Base-by-base conservation (phyloP, 306 rosid genomes). In the Boehmeria nivea region DNA sequence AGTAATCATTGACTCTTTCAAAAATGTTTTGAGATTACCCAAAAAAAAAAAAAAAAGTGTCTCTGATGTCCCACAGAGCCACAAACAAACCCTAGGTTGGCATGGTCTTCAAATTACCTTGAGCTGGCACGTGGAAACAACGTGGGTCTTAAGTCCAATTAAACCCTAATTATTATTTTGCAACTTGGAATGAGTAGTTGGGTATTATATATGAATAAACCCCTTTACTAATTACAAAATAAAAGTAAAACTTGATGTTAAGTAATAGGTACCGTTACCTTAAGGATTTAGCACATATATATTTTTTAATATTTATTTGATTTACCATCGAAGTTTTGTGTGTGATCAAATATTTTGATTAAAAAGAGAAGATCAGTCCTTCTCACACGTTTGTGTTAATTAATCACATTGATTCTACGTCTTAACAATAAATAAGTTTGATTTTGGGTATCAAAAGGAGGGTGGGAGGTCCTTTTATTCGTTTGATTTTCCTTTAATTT, bases 401-500 rank as follows among this genome's bases (percentile, higher is more conserved):
- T 18, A 0, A 24, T 12, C 36, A 16, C 38, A 43, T 34, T n/a
- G 27, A 59, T 43, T 42, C 28, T 10, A 38, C 54, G 24, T 43
- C 16, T 7, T 38, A 12, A 34, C 20, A 23, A 27, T 14, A 38
- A 19, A 24, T 31, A 45, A 12, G 47, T 12, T 31, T 15, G n/a
- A 47, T 59, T 40, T 39, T 25, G 15, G 15, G 34, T 33, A 55
- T 53, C 43, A 15, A 54, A 14, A n/a, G 27, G n/a, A 9, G 24
- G 73, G 70, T 73, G 63, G 62, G 55, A 57, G 59, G 73, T 67
- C 70, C 50, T 37, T 66, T 51, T 62, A 51, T 43, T 45, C 51
- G 45, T 55, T 43, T 8, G n/a, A 43, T 25, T 37, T 21, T 14
- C 1, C 12, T 20, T 54, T 39, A 33, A 54, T 23, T 40, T 1